Percentiles rank a stretch among this genome's conserved stretches.
These are phyloP conservation scores for Scenedesmus sp. DNA, from an alignment of 163 green algal species.

Conservation along the genomic window DNA sequence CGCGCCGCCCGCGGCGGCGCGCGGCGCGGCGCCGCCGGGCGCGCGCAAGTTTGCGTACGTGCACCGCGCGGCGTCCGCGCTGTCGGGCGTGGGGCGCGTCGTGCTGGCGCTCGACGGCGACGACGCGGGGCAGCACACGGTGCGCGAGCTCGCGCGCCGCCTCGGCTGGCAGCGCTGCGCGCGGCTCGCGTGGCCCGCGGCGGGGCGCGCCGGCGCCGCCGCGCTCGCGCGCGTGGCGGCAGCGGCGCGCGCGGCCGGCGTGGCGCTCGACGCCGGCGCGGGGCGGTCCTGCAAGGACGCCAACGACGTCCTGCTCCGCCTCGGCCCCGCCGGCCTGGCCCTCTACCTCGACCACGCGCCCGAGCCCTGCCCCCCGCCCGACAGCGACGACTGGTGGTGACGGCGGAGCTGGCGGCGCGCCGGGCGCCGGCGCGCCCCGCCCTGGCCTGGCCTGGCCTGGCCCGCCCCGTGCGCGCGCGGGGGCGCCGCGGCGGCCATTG, in stretches of 20 bases:
- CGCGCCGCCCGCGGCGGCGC: conserved; percentile 19
- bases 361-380: background rate
- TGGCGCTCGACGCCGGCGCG: background rate
- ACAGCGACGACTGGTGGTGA: too few relatives aligned
- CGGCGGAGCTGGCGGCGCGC: too few relatives aligned
- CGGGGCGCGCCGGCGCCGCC: background rate
- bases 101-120: conserved; percentile 74
- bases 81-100: conserved; percentile 54
- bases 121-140: conserved; percentile 62
- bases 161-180: conserved; percentile 70
- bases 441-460: too few relatives aligned
- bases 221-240: conserved; percentile 2
- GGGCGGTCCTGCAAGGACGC: conserved; percentile 29
- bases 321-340: background rate
- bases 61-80: conserved; percentile 51
- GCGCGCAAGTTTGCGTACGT: conserved; percentile 75
- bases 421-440: too few relatives aligned
- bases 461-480: too few relatives aligned
- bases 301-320: conserved; percentile 29
- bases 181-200: conserved; percentile 45
- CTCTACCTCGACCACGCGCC: conserved; percentile 7
- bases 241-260: background rate
- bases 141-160: conserved; percentile 67
- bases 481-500: too few relatives aligned
- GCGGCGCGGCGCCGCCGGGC: conserved; percentile 12